Evolutionary conservation across 1,139 yeast genomes (phyloP).

Genomic region (Debaryomycetaceae sp.): DNA sequence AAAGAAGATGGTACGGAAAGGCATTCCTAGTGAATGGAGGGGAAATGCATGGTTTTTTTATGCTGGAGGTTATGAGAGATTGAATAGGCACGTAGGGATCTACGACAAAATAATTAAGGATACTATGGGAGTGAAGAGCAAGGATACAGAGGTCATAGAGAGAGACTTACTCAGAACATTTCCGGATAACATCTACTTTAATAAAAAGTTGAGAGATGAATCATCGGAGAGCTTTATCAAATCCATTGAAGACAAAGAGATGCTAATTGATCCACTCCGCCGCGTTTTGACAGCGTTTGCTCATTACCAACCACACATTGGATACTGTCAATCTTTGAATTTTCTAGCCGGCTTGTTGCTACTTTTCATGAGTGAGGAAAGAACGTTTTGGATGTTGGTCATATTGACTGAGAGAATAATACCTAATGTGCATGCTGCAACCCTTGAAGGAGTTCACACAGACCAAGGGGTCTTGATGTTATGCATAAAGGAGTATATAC

Average conservation of each 20-base stretch:
- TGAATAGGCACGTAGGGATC: conserved; percentile 66
- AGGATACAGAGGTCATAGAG: conserved; percentile 88
- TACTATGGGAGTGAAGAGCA: conserved; percentile 49
- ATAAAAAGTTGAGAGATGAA: conserved; percentile 10
- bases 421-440: conserved; percentile 89
- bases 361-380: conserved; percentile 82
- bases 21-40: conserved; percentile 96
- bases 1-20: conserved; percentile 79
- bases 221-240: conserved; percentile 3
- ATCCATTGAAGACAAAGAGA: conserved; percentile 43
- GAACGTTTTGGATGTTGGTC: conserved; percentile 93
- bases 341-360: conserved; percentile 84
- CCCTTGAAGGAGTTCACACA: conserved; percentile 88
- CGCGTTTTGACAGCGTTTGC: conserved; percentile 84
- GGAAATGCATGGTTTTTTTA: conserved; percentile 97
- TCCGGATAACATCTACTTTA: conserved; percentile 85
- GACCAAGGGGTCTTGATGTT: conserved; percentile 94
- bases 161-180: conserved; percentile 90
- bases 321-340: conserved; percentile 93
- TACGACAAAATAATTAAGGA: conserved; percentile 65
- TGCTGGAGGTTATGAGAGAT: conserved; percentile 82
- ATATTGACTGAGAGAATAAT: conserved; percentile 80
- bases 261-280: conserved; percentile 65
- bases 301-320: conserved; percentile 81
- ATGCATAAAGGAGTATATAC: conserved; percentile 78